Percentiles rank a stretch among this genome's conserved stretches.
Evolutionary conservation across 257 asterid genomes (phyloP).

Genomic region (Nyctanthes arbortristis): DNA sequence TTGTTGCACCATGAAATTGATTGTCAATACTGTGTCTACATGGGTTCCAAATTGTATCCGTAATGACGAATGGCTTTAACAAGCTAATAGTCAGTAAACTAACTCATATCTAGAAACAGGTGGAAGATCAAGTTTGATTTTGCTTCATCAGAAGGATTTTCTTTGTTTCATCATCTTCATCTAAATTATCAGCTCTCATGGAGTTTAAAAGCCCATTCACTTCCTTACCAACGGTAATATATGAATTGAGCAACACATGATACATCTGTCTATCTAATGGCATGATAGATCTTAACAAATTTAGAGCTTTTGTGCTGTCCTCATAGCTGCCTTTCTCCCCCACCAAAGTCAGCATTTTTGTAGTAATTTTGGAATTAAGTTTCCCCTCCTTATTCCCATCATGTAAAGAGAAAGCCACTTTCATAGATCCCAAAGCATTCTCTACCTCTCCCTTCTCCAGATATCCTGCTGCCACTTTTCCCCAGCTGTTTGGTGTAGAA

Average conservation of each 20-base stretch:
- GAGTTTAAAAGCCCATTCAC: constrained; percentile 31
- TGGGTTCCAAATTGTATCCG: too few species aligned
- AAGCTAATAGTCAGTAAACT: not conserved
- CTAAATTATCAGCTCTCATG: constrained; percentile 50
- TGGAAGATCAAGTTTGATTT: constrained; percentile 5
- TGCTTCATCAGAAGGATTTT: constrained; percentile 36
- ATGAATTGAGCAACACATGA: constrained; percentile 40
- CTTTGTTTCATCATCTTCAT: constrained; percentile 52
- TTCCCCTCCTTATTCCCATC: constrained; percentile 29
- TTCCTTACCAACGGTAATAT: constrained; percentile 37
- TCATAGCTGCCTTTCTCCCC: constrained; percentile 44
- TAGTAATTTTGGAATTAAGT: constrained; percentile 42
- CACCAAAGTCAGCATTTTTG: constrained; percentile 33
- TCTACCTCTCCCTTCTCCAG: constrained; percentile 47
- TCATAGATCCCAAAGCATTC: constrained; percentile 49
- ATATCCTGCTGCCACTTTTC: constrained; percentile 55
- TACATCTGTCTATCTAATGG: constrained; percentile 42
- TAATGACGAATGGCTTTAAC: not conserved
- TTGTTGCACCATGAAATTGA: not conserved
- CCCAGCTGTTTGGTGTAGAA: constrained; percentile 51
- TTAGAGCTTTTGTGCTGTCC: constrained; percentile 35
- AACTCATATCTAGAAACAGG: not conserved
- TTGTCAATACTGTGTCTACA: not conserved
- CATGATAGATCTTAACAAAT: constrained; percentile 34
- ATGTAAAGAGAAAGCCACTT: constrained; percentile 43